A percentile compares a stretch with the other conserved stretches of the same genome.
Evolutionary conservation across 768 basidiomycete genomes (phyloP).

Genomic region (Clitopilus passeckerianus): DNA sequence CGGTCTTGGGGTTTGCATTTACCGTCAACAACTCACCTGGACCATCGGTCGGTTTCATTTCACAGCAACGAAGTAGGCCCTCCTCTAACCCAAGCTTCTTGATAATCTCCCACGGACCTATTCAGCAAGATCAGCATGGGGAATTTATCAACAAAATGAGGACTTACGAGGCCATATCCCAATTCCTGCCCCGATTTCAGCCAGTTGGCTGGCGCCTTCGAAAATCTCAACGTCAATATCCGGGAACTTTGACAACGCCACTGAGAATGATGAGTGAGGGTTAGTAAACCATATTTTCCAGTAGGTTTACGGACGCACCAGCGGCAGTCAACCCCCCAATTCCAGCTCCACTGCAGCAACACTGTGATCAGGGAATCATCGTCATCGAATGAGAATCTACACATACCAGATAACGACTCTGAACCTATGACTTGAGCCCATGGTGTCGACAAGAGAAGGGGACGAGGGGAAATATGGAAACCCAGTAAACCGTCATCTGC

Average conservation of each 20-base stretch:
- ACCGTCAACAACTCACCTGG: conserved; percentile 25
- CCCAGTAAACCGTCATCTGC: conserved; percentile 16
- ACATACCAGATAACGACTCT: conserved; percentile 53
- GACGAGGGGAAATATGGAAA: conserved; percentile 9
- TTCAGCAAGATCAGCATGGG: background rate
- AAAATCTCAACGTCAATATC: conserved; percentile 55
- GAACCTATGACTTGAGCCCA: conserved; percentile 30
- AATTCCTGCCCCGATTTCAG: conserved; percentile 61
- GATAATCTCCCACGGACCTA: conserved; percentile 48
- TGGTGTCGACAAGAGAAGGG: conserved; percentile 11
- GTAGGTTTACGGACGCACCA: conserved; percentile 15
- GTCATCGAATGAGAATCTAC: too few species aligned
- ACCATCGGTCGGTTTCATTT: conserved; percentile 31
- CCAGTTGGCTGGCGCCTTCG: conserved; percentile 44
- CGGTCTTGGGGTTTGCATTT: background rate
- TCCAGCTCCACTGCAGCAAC: conserved; percentile 38
- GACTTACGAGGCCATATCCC: conserved; percentile 43
- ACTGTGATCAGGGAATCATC: too few species aligned
- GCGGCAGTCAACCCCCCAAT: conserved; percentile 45
- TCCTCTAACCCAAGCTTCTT: conserved; percentile 39
- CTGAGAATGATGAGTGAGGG: conserved; percentile 13
- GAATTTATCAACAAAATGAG: too few species aligned
- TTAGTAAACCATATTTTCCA: conserved; percentile 2
- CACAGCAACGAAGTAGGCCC: conserved; percentile 34
- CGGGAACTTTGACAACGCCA: conserved; percentile 41